phyloP scores from a whole-genome alignment of 805 yeast genomes.

The Tanozyma kutaoensis region DNA sequence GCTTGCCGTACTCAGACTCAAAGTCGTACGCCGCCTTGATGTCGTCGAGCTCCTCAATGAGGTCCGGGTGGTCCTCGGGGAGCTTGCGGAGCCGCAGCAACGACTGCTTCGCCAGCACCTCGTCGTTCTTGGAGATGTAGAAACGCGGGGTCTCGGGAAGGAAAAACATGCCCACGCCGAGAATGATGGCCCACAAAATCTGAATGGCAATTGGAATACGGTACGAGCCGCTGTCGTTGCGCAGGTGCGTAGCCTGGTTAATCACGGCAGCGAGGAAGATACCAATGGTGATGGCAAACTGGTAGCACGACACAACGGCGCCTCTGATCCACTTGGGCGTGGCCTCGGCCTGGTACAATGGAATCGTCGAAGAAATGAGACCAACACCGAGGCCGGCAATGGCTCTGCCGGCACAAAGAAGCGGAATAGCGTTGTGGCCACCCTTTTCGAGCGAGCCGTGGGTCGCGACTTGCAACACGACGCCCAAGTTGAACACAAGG shows the following conservation, averaged over 20 bases:
- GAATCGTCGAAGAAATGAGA: conserved; percentile 61
- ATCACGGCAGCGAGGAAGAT: conserved; percentile 56
- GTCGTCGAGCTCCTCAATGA: conserved; percentile 30
- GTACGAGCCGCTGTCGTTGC: conserved; percentile 45
- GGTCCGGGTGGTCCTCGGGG: conserved; percentile 24
- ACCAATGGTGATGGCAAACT: conserved; percentile 84
- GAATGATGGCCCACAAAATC: conserved; percentile 52
- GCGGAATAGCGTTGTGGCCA: conserved; percentile 24
- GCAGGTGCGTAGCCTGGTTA: conserved; percentile 50
- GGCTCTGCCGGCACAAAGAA: conserved; percentile 61
- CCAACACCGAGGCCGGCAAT: conserved; percentile 75
- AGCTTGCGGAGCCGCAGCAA: conserved; percentile 45
- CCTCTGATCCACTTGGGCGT: conserved; percentile 74
- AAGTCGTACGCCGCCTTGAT: conserved; percentile 34
- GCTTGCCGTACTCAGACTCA: conserved; percentile 29
- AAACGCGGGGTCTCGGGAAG: conserved; percentile 87
- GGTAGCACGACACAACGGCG: conserved; percentile 63
- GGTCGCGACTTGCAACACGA: conserved; percentile 50
- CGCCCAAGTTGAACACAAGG: conserved; percentile 59
- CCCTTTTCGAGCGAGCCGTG: too few relatives aligned
- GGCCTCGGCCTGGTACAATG: conserved; percentile 69
- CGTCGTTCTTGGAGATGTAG: conserved; percentile 53
- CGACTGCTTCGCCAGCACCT: conserved; percentile 44
- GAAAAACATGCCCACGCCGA: conserved; percentile 47
- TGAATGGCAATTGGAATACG: conserved; percentile 67